These are phyloP conservation scores for Xylariaceae sp. DNA, from an alignment of 2,329 filamentous ascomycete genomes.

Conservation along the genomic window DNA sequence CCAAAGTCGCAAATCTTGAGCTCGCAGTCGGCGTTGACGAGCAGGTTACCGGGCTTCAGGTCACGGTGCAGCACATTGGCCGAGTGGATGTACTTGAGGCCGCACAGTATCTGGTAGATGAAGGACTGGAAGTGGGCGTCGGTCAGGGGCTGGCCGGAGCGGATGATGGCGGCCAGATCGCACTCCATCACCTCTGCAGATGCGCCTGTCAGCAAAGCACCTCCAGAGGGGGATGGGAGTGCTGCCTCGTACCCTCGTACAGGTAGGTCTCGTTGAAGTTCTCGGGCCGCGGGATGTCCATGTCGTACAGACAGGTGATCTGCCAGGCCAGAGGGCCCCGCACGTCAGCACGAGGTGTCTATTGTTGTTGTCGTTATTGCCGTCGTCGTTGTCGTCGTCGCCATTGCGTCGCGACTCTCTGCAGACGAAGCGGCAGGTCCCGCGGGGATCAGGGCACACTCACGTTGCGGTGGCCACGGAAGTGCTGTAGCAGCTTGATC, in stretches of 20 bases:
- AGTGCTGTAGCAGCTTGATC: conserved; percentile 98
- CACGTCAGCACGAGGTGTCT: conserved; percentile 8
- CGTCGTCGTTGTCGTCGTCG: no score
- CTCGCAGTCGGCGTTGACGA: conserved; percentile 98
- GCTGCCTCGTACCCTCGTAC: conserved; percentile 71
- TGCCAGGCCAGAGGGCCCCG: conserved; percentile 35
- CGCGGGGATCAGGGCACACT: no score
- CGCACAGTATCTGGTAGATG: conserved; percentile 99
- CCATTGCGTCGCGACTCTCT: background rate
- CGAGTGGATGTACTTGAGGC: conserved; percentile 98
- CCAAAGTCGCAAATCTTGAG: conserved; percentile 99
- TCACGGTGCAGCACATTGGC: conserved; percentile 96
- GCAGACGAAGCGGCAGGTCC: no score
- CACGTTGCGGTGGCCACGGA: conserved; percentile 82
- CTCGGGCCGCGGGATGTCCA: conserved; percentile 95
- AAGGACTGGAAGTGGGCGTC: conserved; percentile 99
- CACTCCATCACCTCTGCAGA: conserved; percentile 99
- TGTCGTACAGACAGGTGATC: conserved; percentile 99
- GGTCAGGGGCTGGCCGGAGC: conserved; percentile 92
- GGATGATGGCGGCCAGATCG: conserved; percentile 94
- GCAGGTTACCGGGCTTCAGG: conserved; percentile 90
- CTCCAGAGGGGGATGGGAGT: background rate
- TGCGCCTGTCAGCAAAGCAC: conserved; percentile 9
- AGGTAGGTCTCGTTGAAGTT: conserved; percentile 99
- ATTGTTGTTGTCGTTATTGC: no score